Base-by-base conservation (phyloP, 495 filamentous ascomycete genomes). In the Annulohypoxylon maeteangense region DNA sequence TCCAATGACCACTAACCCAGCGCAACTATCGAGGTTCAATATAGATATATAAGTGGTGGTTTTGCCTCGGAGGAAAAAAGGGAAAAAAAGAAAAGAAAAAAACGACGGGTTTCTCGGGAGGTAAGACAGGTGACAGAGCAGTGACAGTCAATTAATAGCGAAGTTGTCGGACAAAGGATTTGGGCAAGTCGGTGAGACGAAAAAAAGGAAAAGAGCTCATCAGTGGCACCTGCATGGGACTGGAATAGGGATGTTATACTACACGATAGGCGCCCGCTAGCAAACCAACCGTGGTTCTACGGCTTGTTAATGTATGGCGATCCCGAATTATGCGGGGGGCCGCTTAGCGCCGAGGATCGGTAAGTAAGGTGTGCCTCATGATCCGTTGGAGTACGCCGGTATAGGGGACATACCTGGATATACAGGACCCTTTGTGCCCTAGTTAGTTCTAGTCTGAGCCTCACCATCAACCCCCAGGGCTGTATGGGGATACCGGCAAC, bases 281-380 rank as follows among this genome's bases (percentile, higher is more conserved):
- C 31, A 25, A 11, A 36, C 60, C 22, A 61, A 68, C 65, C 70
- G 65, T 71, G 63, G 69, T 63, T 59, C 42, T 25, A 38, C 53
- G 25, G 4, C 53, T 57, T 22, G 32, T 7, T n/a, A 29, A 40
- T n/a, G 40, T 8, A n/a, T 14, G 23, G 44, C 44, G 51, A 56
- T 69, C 36, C 59, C 60, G 48, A 57, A 38, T 47, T 69, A 56
- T 70, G 67, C 67, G 67, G 67, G 67, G 67, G 65, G 65, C 67
- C 59, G 53, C 7, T 11, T 18, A 44, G 47, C 36, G 50, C 62
- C 62, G 62, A 65, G 40, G 36, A 53, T 65, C 62, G 62, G 62
- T 38, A 57, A 14, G 54, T n/a, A 40, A 55, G 54, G 32, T 65
- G 32, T 34, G 36, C 3, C 62, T 51, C 62, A 53, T 65, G 62